Evolutionary conservation across 305 asterid species (phyloP), one percentile per base, ranked within the genome.

Genomic region (Rubia peregrina): DNA sequence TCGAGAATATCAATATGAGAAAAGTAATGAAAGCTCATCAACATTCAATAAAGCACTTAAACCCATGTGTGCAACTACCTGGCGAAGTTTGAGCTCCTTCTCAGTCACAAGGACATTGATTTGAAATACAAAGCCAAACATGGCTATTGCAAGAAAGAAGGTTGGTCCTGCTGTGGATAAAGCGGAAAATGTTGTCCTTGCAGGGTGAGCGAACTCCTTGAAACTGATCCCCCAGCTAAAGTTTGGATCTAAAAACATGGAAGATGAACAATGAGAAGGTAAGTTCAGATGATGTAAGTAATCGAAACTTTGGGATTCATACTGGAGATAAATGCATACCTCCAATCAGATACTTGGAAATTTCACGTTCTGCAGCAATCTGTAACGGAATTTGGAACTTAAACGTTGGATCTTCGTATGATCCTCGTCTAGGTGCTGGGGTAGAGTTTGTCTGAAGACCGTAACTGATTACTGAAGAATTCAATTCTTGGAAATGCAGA

Each of bases 71-170:
- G 78, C 61, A 71, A 16, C 71, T 81, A 89, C 98, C 94, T 89
- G 96, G 56, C 96, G 96, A 80, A 91, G 98, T 74, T 87, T 91
- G 72, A 91, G 91, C 81, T 89, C 98, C 80, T 89, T 91, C 80
- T 89, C 98, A 10, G 84, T 78, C 71, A 85, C 72, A 82, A 91
- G 82, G 77, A 88, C 72, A 77, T 87, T 87, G 61, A 91, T 81
- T 84, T 91, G 98, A 77, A 91, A 87, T 69, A 88, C 91, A 77
- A 91, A 91, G 56, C 90, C 84, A 80, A 89, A 89, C 96, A 91
- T 85, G 57, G 98, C 94, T 83, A 86, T 84, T 65, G 95, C 92
- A 69, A 91, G 80, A 84, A 91, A 90, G 78, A 88, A 91, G 49
- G 86, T 82, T 3, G 97, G 96, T 43, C 96, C 97, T 11, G 87